These are phyloP conservation scores for Tephrocybe rancida DNA, from an alignment of 768 basidiomycete genomes.

Conservation along the genomic window DNA sequence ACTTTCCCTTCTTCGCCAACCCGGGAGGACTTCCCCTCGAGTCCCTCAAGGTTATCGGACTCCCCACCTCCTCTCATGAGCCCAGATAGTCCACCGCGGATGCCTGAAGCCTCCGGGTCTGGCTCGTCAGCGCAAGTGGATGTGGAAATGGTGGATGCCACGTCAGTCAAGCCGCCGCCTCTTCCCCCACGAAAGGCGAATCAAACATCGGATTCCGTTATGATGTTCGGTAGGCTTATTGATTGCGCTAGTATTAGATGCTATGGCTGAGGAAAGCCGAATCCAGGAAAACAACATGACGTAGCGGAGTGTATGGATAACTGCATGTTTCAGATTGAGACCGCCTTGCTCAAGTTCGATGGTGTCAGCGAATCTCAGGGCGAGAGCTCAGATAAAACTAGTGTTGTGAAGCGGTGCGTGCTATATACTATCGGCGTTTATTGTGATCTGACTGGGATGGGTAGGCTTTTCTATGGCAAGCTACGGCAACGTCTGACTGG, in stretches of 20 bases:
- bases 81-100: constrained; percentile 22
- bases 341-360: constrained; percentile 80
- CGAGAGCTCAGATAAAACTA: constrained; percentile 59
- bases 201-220: constrained; percentile 67
- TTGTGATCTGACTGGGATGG: not conserved
- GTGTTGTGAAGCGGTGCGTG: constrained; percentile 79
- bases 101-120: constrained; percentile 36
- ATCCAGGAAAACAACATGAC: constrained; percentile 90
- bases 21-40: constrained; percentile 35
- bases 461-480: constrained; percentile 84
- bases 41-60: constrained; percentile 27
- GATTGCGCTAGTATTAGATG: not conserved
- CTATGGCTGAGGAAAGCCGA: constrained; percentile 5
- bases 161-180: constrained; percentile 49
- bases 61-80: constrained; percentile 28
- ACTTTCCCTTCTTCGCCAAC: constrained; percentile 32
- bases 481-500: constrained; percentile 58
- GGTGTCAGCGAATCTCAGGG: constrained; percentile 43
- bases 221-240: constrained; percentile 81
- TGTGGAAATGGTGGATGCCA: constrained; percentile 32
- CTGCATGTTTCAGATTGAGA: constrained; percentile 98
- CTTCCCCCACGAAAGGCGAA: constrained; percentile 57
- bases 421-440: not conserved
- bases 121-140: constrained; percentile 30
- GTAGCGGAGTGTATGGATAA: constrained; percentile 99